Percentiles rank a stretch among this genome's conserved stretches.
Evolutionary conservation across 768 basidiomycete genomes (phyloP).

Genomic region (Leccinum aurantiacum): DNA sequence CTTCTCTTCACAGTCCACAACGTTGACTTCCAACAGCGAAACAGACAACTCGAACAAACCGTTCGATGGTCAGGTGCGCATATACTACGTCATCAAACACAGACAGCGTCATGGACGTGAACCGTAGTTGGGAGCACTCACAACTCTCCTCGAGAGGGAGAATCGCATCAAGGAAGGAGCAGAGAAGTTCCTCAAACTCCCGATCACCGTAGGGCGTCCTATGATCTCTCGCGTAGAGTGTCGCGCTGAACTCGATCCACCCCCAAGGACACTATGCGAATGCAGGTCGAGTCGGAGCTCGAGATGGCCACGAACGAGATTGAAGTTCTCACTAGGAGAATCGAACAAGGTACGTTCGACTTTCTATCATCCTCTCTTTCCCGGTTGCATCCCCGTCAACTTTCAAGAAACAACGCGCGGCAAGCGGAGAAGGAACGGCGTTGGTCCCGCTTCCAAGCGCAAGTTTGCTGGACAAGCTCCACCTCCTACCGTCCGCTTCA

Average conservation of each 20-base stretch:
- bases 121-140: slow-evolving; percentile 63
- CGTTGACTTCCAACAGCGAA: slow-evolving; percentile 22
- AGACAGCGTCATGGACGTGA: slow-evolving; percentile 7
- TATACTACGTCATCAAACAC: not conserved
- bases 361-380: not conserved
- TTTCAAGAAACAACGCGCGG: slow-evolving; percentile 30
- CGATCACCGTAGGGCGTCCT: slow-evolving; percentile 43
- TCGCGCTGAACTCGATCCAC: slow-evolving; percentile 10
- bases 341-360: slow-evolving; percentile 41
- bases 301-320: slow-evolving; percentile 76
- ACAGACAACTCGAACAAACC: slow-evolving; percentile 25
- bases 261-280: slow-evolving; percentile 59
- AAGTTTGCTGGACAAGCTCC: slow-evolving; percentile 37
- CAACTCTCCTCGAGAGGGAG: slow-evolving; percentile 69
- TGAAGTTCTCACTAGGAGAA: slow-evolving; percentile 53
- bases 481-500: slow-evolving; percentile 25
- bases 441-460: slow-evolving; percentile 29
- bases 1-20: slow-evolving; percentile 32
- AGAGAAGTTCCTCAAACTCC: slow-evolving; percentile 80
- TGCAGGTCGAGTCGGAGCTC: slow-evolving; percentile 75
- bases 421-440: slow-evolving; percentile 31
- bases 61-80: slow-evolving; percentile 33
- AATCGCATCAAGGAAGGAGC: slow-evolving; percentile 89
- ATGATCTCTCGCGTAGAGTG: slow-evolving; percentile 5
- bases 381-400: not conserved